Base-by-base conservation (phyloP, 129 eudicot genomes). In the Sambucus nigra region DNA sequence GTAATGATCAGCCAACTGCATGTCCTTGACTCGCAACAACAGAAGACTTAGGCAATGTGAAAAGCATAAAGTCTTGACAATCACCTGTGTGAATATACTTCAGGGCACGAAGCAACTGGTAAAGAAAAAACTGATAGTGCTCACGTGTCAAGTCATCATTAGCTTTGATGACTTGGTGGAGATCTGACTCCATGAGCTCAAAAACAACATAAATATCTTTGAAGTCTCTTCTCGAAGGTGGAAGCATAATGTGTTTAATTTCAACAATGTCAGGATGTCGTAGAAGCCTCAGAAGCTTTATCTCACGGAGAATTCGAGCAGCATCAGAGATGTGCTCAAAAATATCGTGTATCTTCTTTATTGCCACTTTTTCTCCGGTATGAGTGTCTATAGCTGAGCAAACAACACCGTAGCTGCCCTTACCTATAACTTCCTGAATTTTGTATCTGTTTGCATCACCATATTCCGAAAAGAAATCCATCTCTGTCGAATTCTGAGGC, bases 391-490 rank as follows among this genome's bases (percentile, higher is more conserved):
- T 74, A 25, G 96, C 96, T 28, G 96, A 79, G 67, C 96, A 82
- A 71, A 87, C 96, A n/a, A 87, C 94, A 55, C 96, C 96, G 74
- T 87, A 87, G 77, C 96, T 87, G 21, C 96, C 96, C 33, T 87
- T 87, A 4, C 96, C 96, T 40, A 87, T 71, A 32, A 87, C 78
- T 63, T 87, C 96, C 59, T 55, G 72, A 55, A 87, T 87, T 63
- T 76, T 82, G 63, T 73, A 87, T 38, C 88, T 68, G 58, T 64
- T 87, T 25, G 86, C 85, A 69, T 87, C 96, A 50, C 96, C 96
- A 29, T 82, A 87, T 41, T 87, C 94, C 9, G 96, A 79, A 61
- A 87, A 87, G 64, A 82, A 87, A 24, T 87, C 96, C 59, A 68
- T 67, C 47, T 87, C 96, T 50, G 64, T 56, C 2, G 88, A 72